phyloP scores from a whole-genome alignment of 2,329 filamentous ascomycete genomes.

The Fusarium longipes region DNA sequence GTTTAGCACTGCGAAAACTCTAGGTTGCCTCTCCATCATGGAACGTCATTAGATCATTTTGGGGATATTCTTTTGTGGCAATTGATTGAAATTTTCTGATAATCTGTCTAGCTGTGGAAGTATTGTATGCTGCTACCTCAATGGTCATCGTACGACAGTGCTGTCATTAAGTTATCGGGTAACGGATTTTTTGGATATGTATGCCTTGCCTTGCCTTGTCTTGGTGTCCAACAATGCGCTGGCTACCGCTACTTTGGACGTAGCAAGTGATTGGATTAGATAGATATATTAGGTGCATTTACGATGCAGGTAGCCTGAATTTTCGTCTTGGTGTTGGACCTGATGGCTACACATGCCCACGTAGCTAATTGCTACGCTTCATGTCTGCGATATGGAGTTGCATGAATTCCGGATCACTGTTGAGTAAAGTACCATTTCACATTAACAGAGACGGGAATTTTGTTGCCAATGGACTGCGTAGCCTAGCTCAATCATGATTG shows the following conservation, averaged over 20 bases:
- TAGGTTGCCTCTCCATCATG: constrained; percentile 31
- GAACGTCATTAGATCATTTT: constrained; percentile 27
- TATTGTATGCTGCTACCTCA: neutral
- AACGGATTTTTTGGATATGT: neutral
- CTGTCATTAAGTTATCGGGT: constrained; percentile 7
- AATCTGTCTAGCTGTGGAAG: neutral
- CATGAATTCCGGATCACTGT: constrained; percentile 1
- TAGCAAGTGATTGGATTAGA: constrained; percentile 20
- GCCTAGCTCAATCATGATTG: neutral
- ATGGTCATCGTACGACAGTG: constrained; percentile 9
- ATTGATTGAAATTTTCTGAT: constrained; percentile 25
- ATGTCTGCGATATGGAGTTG: neutral
- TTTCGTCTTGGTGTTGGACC: constrained; percentile 8
- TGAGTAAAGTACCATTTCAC: neutral
- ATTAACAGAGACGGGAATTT: neutral
- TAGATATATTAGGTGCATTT: constrained; percentile 8
- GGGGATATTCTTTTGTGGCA: constrained; percentile 26
- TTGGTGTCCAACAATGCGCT: constrained; percentile 22
- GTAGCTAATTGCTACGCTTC: constrained; percentile 2
- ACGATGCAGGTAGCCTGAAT: constrained; percentile 19
- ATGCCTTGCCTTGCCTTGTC: constrained; percentile 3
- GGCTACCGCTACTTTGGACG: constrained; percentile 30
- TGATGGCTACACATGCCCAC: constrained; percentile 10
- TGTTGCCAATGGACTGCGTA: neutral
- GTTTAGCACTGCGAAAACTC: constrained; percentile 32